These are phyloP conservation scores for Aspergillus bertholletiae DNA, from an alignment of 495 filamentous ascomycete species.

Conservation along the genomic window DNA sequence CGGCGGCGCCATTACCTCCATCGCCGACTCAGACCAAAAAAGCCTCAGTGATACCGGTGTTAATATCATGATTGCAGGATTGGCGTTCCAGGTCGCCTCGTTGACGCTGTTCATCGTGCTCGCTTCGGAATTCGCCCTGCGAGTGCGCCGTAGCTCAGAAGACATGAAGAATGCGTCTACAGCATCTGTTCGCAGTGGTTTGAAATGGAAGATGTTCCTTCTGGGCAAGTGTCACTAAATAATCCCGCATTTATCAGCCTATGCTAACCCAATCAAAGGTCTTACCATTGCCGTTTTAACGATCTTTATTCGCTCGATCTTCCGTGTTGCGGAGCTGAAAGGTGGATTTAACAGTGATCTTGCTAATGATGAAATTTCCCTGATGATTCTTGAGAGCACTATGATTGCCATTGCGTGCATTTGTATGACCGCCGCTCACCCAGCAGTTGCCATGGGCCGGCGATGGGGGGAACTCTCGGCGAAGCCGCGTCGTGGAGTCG, in stretches of 20 bases:
- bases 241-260: too few relatives aligned
- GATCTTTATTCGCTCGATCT: conserved; percentile 61
- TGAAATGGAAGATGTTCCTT: too few relatives aligned
- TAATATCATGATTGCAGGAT: conserved; percentile 55
- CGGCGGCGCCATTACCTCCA: conserved; percentile 53
- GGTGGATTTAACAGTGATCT: conserved; percentile 58
- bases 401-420: conserved; percentile 61
- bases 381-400: conserved; percentile 69
- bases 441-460: too few relatives aligned
- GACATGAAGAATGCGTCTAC: too few relatives aligned
- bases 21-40: conserved; percentile 24
- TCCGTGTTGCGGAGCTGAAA: conserved; percentile 61
- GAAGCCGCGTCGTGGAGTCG: too few relatives aligned
- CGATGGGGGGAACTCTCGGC: too few relatives aligned
- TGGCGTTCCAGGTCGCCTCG: conserved; percentile 51
- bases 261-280: too few relatives aligned
- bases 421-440: conserved; percentile 57
- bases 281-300: conserved; percentile 49
- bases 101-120: conserved; percentile 50
- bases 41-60: conserved; percentile 31
- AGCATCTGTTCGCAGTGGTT: too few relatives aligned
- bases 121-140: conserved; percentile 44
- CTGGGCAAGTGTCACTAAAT: too few relatives aligned
- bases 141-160: conserved; percentile 37
- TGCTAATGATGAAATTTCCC: conserved; percentile 56